Base-by-base conservation (phyloP, 2,329 filamentous ascomycete genomes). In the Helotiales sp. region DNA sequence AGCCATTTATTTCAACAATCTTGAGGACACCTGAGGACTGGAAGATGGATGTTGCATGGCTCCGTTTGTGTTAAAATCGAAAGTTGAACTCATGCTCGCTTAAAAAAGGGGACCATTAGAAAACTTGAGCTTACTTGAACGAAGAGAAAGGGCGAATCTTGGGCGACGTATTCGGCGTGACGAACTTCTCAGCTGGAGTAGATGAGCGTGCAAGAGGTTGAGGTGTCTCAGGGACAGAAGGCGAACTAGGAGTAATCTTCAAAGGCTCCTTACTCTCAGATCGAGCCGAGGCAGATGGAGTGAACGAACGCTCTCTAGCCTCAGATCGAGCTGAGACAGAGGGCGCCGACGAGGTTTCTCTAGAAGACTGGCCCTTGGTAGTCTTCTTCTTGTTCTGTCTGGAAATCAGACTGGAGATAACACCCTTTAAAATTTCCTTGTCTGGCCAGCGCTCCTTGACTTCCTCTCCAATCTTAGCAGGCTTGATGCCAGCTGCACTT, bases 301-400 rank as follows among this genome's bases (percentile, higher is more conserved):
- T 43, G 6, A n/a, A 8, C 4, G 58, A 61, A 26, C 28, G 40
- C 6, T 32, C 45, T 2, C 13, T 10, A 26, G 37, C 15, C 30
- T 52, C 59, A 24, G 45, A 61, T n/a, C 59, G 43, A 50, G 32
- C 54, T n/a, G 54, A 40, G 5, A 49, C 22, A 10, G 45, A 52
- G 15, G 59, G 28, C 10, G 30, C 59, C 24, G 17, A 4, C 5
- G 59, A 61, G 26, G 28, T 32, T 13, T 61, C 59, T 26, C 59
- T 30, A 0, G 45, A 61, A 13, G 26, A 15, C n/a, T 37, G 45
- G 7, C 45, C 20, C 6, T 22, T 37, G 20, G 20, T 26, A 7
- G 2, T 24, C n/a, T 57, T 61, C 22, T 40, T 55, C 20, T 54
- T 63, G n/a, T 63, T 63, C 17, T 55, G 61, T 11, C 61, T 34